Conservation (phyloP, 2,329 filamentous ascomycete species). For the Claviceps lovelessii region DNA sequence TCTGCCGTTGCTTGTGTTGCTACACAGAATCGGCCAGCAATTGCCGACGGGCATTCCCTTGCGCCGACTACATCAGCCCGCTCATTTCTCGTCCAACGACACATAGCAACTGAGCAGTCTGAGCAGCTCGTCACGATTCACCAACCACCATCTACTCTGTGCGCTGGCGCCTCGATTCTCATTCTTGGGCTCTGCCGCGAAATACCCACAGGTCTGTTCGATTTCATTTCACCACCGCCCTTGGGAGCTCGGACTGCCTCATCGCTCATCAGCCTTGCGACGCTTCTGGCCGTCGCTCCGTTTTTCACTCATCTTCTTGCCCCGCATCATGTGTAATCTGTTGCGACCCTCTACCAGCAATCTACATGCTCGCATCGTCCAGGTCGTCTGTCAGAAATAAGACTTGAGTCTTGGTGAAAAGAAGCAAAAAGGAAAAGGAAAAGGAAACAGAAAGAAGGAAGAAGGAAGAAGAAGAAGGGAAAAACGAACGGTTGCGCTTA, state of each 20-base stretch:
- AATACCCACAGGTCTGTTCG: neutral
- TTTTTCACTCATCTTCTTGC: neutral
- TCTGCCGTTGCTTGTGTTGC: neutral
- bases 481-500: neutral
- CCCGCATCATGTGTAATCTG: slow-evolving; percentile 2
- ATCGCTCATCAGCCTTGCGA: neutral
- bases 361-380: slow-evolving; percentile 1
- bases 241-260: neutral
- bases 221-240: neutral
- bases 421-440: neutral
- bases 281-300: neutral
- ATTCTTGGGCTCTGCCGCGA: neutral
- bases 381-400: neutral
- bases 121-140: neutral
- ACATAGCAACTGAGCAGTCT: neutral
- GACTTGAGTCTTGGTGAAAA: neutral
- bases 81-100: neutral
- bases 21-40: neutral
- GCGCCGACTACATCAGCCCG: neutral
- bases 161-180: neutral
- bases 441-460: too few species aligned
- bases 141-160: neutral
- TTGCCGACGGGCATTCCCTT: neutral
- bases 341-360: neutral
- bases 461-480: neutral